phyloP scores from a whole-genome alignment of 805 yeast genomes.

The Pichia nakasei region DNA sequence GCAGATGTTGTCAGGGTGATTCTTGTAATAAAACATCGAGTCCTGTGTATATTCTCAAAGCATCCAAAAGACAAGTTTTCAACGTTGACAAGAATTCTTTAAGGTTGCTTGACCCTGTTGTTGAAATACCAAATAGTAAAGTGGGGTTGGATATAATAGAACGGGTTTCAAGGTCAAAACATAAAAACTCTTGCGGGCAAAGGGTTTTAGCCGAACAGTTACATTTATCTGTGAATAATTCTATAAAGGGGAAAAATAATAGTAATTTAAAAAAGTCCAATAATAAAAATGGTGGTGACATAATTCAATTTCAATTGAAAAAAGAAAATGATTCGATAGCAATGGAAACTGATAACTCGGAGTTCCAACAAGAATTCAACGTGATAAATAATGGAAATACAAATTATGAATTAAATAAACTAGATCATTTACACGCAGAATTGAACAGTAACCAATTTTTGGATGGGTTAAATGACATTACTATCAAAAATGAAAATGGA shows the following conservation, averaged over 20 bases:
- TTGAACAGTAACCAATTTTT: neutral
- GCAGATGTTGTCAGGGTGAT: slow-evolving; percentile 1
- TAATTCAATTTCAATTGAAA: neutral
- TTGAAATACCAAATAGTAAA: slow-evolving; percentile 25
- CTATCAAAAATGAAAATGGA: too few relatives aligned
- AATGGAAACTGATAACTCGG: too few relatives aligned
- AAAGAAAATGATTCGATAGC: neutral
- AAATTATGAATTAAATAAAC: too few relatives aligned
- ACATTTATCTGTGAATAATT: neutral
- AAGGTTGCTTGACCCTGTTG: slow-evolving; percentile 26
- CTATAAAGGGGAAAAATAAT: neutral
- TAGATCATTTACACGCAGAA: neutral
- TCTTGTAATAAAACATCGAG: slow-evolving; percentile 7
- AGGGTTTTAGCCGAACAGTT: neutral
- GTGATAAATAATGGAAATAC: too few relatives aligned
- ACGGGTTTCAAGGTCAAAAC: slow-evolving; percentile 11
- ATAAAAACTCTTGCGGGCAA: neutral
- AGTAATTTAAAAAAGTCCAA: neutral
- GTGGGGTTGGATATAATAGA: slow-evolving; percentile 25
- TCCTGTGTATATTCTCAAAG: slow-evolving; percentile 26
- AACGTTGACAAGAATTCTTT: slow-evolving; percentile 29
- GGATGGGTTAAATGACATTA: too few relatives aligned
- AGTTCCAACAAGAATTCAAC: too few relatives aligned
- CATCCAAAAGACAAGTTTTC: slow-evolving; percentile 28
- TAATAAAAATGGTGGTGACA: neutral